Percentiles rank a stretch among this genome's conserved stretches.
Evolutionary conservation across 352 stramenopile species (phyloP).

Genomic region (Globisporangium nodosum): DNA sequence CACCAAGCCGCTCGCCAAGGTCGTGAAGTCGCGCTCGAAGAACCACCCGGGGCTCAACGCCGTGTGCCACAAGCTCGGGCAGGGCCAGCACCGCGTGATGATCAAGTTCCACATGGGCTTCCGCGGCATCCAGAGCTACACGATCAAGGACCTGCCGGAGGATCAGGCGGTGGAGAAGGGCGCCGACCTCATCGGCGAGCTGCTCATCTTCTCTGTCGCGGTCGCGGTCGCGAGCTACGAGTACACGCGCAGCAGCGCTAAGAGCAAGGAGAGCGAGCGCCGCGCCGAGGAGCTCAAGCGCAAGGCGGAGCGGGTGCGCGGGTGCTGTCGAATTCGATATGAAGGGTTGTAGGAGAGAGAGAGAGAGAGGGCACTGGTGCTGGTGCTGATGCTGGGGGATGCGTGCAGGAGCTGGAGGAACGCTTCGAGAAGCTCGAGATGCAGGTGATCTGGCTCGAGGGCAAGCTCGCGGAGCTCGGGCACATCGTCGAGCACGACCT

Average conservation of each 20-base stretch:
- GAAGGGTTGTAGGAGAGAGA: too few species aligned
- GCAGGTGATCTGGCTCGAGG: constrained; percentile 43
- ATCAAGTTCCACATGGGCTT: constrained; percentile 82
- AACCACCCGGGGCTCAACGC: constrained; percentile 52
- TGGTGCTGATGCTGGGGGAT: background rate
- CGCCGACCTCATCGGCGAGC: constrained; percentile 67
- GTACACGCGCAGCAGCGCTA: constrained; percentile 63
- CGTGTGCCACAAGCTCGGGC: constrained; percentile 52
- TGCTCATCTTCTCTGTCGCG: constrained; percentile 78
- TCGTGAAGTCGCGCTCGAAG: constrained; percentile 87
- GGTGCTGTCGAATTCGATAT: too few species aligned
- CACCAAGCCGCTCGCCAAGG: constrained; percentile 86
- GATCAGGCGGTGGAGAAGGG: constrained; percentile 78
- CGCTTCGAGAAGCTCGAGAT: constrained; percentile 46
- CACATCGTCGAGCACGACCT: constrained; percentile 28
- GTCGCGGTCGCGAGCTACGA: constrained; percentile 63
- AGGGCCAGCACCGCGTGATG: constrained; percentile 55
- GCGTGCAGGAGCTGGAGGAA: constrained; percentile 35
- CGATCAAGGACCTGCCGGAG: constrained; percentile 63
- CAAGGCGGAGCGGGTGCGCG: constrained; percentile 35
- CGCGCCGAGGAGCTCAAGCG: constrained; percentile 41
- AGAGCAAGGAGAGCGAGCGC: constrained; percentile 55
- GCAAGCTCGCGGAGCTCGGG: constrained; percentile 28
- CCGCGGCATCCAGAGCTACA: constrained; percentile 68
- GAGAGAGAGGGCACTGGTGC: too few species aligned